Conservation (phyloP, 2,329 filamentous ascomycete genomes). For the Coccinonectria pachysandricola region DNA sequence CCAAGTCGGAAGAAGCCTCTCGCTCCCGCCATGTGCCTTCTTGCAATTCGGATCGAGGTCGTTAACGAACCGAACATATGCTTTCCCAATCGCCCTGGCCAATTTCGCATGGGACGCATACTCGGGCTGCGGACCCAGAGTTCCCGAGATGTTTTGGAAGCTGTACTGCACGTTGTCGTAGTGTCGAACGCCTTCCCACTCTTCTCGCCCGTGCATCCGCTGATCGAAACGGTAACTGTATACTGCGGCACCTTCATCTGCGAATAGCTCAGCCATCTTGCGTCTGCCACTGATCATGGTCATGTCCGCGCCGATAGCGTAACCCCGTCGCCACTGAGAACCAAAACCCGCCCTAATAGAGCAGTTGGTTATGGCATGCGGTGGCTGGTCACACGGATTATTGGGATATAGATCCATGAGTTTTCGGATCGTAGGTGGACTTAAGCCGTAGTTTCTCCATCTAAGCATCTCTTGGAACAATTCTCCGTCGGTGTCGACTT, state of each 20-base stretch:
- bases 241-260: conserved; percentile 23
- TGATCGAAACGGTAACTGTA: conserved; percentile 42
- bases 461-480: conserved; percentile 23
- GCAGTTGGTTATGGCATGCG: conserved; percentile 19
- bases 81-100: conserved; percentile 27
- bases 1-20: conserved; percentile 27
- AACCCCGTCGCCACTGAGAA: conserved; percentile 33
- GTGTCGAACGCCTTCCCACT: conserved; percentile 33
- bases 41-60: conserved; percentile 30
- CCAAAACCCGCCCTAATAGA: conserved; percentile 18
- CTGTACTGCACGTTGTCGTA: conserved; percentile 40
- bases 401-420: conserved; percentile 39
- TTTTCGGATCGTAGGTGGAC: conserved; percentile 30
- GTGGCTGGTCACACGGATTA: conserved; percentile 35
- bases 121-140: conserved; percentile 33
- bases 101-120: conserved; percentile 27
- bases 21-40: conserved; percentile 4
- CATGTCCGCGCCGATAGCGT: conserved; percentile 35
- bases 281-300: conserved; percentile 38
- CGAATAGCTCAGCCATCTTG: conserved; percentile 32
- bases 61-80: conserved; percentile 34
- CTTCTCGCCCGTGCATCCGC: conserved; percentile 29
- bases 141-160: conserved; percentile 39
- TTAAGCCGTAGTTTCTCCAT: conserved; percentile 37
- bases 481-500: conserved; percentile 30